Evolutionary conservation across 768 basidiomycete species (phyloP), one percentile per base, ranked within the genome.

Genomic region (Clavaria fumosa): DNA sequence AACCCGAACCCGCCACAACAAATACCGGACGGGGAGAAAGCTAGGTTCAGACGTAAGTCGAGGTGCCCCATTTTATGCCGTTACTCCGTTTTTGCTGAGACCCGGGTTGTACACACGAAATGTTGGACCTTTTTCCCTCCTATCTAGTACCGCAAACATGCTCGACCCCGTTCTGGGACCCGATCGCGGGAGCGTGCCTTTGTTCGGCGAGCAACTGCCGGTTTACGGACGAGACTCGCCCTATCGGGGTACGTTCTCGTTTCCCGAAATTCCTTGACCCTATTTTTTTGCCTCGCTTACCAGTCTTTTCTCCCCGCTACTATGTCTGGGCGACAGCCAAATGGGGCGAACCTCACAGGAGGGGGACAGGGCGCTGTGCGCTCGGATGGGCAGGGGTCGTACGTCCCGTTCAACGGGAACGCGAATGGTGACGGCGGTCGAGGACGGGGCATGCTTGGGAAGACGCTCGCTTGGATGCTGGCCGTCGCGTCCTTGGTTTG

Each of bases 81-180:
- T n/a, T n/a, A n/a, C n/a, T n/a, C n/a, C n/a, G n/a, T n/a, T n/a
- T n/a, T n/a, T n/a, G n/a, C n/a, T n/a, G n/a, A n/a, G n/a, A n/a
- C n/a, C n/a, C n/a, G n/a, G n/a, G 3, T 33, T 19, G 19, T 7
- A 19, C 7, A 22, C 37, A 31, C 30, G 35, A 9, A 28, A 28
- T 9, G 26, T 9, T 9, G 14, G 9, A 28, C 14, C 26, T 28
- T 9, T 28, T 28, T 14, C 26, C 26, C 26, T 28, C 14, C 26
- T 28, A 9, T 30, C 7, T 42, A 78, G 77, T 82, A 2, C 70
- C 79, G 17, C 40, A 63, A 15, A 78, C 79, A 57, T 83, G 80
- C 54, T 75, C 76, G 3, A 83, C 79, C 7, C 65, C 76, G 3
- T 85, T 79, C 65, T 84, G 79, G 78, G 81, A 85, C 53, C 83